Evolutionary conservation across 2,329 filamentous ascomycete genomes (phyloP).

Genomic region (Fusarium mangiferae): DNA sequence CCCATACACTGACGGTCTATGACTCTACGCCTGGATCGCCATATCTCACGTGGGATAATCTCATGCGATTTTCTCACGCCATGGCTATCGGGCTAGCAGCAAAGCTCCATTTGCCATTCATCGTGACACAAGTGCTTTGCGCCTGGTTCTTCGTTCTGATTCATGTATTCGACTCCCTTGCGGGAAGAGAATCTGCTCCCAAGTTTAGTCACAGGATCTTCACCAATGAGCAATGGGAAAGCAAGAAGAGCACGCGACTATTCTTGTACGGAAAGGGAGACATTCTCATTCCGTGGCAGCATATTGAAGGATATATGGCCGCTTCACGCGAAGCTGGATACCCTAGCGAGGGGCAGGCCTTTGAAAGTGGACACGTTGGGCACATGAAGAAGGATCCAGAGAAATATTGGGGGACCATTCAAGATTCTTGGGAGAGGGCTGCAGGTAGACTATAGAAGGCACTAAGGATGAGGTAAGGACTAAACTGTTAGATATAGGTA

Average conservation of each 20-base stretch:
- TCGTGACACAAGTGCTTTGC: background rate
- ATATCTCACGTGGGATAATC: background rate
- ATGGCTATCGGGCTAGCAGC: background rate
- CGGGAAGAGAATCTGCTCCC: background rate
- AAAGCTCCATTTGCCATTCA: background rate
- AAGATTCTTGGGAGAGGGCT: background rate
- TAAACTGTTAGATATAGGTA: too few relatives aligned
- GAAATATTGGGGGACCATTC: background rate
- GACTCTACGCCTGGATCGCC: background rate
- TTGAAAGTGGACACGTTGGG: conserved; percentile 6
- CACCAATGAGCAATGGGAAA: background rate
- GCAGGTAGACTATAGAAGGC: background rate
- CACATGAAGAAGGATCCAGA: conserved; percentile 2
- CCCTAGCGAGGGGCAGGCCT: background rate
- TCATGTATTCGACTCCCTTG: background rate
- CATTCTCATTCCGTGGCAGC: background rate
- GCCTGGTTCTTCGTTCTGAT: background rate
- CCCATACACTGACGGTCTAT: background rate
- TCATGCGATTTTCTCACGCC: conserved; percentile 5
- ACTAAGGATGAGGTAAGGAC: rapidly evolving
- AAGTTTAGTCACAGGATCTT: conserved; percentile 2
- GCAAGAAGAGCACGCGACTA: background rate
- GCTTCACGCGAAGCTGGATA: background rate
- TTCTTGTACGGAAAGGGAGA: conserved; percentile 9
- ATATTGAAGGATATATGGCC: background rate